A percentile compares a stretch with the other conserved stretches of the same genome.
Conservation (phyloP, 768 basidiomycete genomes). For the Pholiota conissans region DNA sequence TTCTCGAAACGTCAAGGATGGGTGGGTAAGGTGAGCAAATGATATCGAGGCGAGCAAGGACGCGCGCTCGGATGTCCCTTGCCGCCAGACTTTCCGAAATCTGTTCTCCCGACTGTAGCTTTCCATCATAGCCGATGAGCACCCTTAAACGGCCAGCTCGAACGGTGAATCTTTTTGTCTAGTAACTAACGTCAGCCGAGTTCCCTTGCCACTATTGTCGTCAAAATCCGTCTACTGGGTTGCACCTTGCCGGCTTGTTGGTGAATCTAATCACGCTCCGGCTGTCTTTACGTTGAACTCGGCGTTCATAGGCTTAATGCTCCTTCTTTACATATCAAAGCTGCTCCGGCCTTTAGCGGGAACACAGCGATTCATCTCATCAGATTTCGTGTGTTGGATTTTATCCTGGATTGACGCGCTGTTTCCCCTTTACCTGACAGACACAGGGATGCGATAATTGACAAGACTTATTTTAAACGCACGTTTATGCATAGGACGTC, state of each 20-base stretch:
- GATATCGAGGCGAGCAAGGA: not conserved
- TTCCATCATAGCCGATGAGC: slow-evolving; percentile 13
- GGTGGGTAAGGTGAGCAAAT: not conserved
- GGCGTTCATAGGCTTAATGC: slow-evolving; percentile 13
- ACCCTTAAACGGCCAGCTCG: slow-evolving; percentile 1
- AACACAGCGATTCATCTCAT: slow-evolving; percentile 5
- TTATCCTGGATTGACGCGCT: not conserved
- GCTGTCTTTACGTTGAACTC: slow-evolving; percentile 17
- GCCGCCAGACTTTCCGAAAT: slow-evolving; percentile 17
- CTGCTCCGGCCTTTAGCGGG: slow-evolving; percentile 14
- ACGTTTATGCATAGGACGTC: not conserved
- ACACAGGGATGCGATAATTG: not conserved
- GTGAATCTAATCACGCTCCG: slow-evolving; percentile 18
- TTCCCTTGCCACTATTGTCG: slow-evolving; percentile 18
- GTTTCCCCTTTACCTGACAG: not conserved
- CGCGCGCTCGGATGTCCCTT: not conserved
- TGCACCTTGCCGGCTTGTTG: slow-evolving; percentile 6
- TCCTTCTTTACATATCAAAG: slow-evolving; percentile 6
- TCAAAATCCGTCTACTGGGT: slow-evolving; percentile 10
- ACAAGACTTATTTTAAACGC: not conserved
- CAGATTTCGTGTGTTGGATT: not conserved
- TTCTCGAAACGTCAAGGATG: slow-evolving; percentile 3
- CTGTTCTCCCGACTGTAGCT: slow-evolving; percentile 14
- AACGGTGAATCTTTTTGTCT: slow-evolving; percentile 7
- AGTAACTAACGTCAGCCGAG: slow-evolving; percentile 4